Conservation (phyloP, 2,329 filamentous ascomycete genomes). For the Corinectria fuckeliana region DNA sequence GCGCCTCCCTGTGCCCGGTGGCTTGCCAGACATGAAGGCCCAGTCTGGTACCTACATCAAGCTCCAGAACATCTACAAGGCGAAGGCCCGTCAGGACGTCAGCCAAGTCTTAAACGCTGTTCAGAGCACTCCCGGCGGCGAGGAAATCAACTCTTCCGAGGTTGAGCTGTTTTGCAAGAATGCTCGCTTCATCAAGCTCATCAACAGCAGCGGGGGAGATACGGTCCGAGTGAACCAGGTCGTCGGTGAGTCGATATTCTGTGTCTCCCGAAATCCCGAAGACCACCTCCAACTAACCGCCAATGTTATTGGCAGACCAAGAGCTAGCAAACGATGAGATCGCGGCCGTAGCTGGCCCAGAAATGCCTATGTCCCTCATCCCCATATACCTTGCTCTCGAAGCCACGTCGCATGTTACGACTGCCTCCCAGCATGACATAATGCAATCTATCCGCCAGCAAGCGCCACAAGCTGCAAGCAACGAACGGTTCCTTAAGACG, state of each 20-base stretch:
- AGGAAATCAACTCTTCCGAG: constrained; percentile 69
- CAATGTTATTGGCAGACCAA: constrained; percentile 48
- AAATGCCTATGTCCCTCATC: constrained; percentile 64
- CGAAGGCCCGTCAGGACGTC: constrained; percentile 80
- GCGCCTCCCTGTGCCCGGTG: constrained; percentile 82
- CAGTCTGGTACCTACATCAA: constrained; percentile 87
- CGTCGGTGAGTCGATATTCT: constrained; percentile 54
- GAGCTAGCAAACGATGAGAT: constrained; percentile 63
- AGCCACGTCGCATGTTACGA: constrained; percentile 55
- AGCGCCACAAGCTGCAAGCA: constrained; percentile 55
- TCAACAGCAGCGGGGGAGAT: constrained; percentile 61
- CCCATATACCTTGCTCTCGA: constrained; percentile 73
- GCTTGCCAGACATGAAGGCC: constrained; percentile 97
- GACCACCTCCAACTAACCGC: not conserved
- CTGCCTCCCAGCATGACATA: constrained; percentile 60
- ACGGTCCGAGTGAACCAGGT: constrained; percentile 58
- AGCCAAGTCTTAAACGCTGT: constrained; percentile 75
- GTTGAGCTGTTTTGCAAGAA: constrained; percentile 96
- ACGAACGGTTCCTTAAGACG: constrained; percentile 59
- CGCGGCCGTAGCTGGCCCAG: constrained; percentile 53
- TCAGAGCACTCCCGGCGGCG: constrained; percentile 56
- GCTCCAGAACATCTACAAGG: constrained; percentile 92
- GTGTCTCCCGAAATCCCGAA: not conserved
- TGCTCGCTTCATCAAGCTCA: constrained; percentile 88
- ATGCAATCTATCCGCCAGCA: constrained; percentile 51